A percentile compares a stretch with the other conserved stretches of the same genome.
These are phyloP conservation scores for Straminergon stramineum DNA, from an alignment of 225 moss, liverwort and hornwort genomes.

Conservation along the genomic window DNA sequence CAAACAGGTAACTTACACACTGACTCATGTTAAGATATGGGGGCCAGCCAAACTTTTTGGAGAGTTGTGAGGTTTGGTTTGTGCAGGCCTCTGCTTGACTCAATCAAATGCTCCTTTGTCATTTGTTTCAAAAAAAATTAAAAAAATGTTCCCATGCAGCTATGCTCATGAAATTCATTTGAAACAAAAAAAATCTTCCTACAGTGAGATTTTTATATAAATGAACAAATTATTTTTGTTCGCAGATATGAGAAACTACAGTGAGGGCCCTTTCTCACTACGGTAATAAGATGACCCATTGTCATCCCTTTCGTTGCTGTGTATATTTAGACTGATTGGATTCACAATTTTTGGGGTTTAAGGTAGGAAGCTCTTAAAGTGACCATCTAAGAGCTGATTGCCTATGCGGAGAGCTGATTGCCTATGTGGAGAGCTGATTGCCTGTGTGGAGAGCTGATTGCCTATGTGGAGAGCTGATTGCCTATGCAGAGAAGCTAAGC, in stretches of 20 bases:
- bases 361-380: no score
- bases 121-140: no score
- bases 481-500: no score
- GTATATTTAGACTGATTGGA: fast-evolving
- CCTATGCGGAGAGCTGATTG: no score
- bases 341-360: background rate
- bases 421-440: no score
- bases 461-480: no score
- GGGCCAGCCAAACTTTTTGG: background rate
- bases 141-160: background rate
- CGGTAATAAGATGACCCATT: background rate
- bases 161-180: background rate
- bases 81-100: background rate
- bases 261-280: no score
- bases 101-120: background rate
- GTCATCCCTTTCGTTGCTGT: background rate
- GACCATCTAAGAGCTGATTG: no score
- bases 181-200: background rate
- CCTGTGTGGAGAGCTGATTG: no score
- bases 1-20: background rate
- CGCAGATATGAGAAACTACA: background rate
- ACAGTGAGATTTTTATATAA: background rate
- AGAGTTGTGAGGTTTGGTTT: background rate
- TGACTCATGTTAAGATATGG: background rate
- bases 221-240: background rate